Conservation (phyloP, 2,329 filamentous ascomycete species). For the Emergomyces orientalis region DNA sequence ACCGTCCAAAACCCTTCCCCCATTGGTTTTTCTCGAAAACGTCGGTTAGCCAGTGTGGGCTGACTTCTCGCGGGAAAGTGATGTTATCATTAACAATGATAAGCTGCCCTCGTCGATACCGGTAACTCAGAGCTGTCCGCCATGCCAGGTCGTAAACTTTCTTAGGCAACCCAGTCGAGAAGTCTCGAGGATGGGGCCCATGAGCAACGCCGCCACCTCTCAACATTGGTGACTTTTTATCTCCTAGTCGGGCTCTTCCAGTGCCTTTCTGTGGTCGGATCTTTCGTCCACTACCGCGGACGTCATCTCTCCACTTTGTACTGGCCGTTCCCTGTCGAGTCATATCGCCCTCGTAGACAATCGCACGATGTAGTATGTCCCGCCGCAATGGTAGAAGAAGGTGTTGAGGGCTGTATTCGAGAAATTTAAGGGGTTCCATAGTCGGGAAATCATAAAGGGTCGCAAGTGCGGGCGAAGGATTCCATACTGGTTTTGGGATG, state of each 20-base stretch:
- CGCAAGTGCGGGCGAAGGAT: slow-evolving; percentile 56
- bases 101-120: slow-evolving; percentile 78
- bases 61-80: slow-evolving; percentile 45
- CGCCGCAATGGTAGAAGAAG: slow-evolving; percentile 78
- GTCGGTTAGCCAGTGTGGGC: slow-evolving; percentile 52
- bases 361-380: slow-evolving; percentile 85
- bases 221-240: slow-evolving; percentile 70
- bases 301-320: slow-evolving; percentile 71
- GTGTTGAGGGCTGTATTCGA: slow-evolving; percentile 70
- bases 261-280: slow-evolving; percentile 78
- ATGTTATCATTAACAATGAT: slow-evolving; percentile 76
- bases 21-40: slow-evolving; percentile 64
- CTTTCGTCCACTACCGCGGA: slow-evolving; percentile 76
- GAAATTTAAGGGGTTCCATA: slow-evolving; percentile 71
- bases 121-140: slow-evolving; percentile 86
- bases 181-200: slow-evolving; percentile 88
- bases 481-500: slow-evolving; percentile 24
- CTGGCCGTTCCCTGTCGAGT: slow-evolving; percentile 79
- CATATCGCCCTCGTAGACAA: slow-evolving; percentile 85
- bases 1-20: slow-evolving; percentile 58
- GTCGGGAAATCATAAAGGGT: slow-evolving; percentile 87
- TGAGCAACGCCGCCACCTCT: slow-evolving; percentile 79
- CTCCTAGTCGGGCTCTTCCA: slow-evolving; percentile 68
- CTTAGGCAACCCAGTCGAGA: slow-evolving; percentile 67
- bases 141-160: slow-evolving; percentile 95